These are phyloP conservation scores for Phytophthora parvispora DNA, from an alignment of 352 stramenopile species.

Conservation along the genomic window DNA sequence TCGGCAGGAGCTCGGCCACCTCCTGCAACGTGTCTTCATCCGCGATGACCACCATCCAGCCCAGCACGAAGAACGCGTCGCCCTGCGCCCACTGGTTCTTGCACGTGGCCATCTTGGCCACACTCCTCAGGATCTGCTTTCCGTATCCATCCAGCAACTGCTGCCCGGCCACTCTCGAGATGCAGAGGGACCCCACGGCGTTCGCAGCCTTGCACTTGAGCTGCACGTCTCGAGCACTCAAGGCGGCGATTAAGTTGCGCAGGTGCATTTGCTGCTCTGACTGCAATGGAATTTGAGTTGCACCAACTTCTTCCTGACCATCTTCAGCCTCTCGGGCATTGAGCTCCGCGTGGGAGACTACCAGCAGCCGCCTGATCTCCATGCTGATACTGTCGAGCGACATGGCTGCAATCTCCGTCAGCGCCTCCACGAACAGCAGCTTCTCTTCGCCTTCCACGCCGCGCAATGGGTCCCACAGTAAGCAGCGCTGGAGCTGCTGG, in stretches of 20 bases:
- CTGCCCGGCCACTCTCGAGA: constrained; percentile 78
- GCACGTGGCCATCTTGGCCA: constrained; percentile 69
- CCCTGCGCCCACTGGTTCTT: constrained; percentile 82
- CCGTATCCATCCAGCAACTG: constrained; percentile 62
- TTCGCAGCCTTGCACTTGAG: constrained; percentile 87
- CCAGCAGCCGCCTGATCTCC: constrained; percentile 73
- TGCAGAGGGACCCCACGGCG: constrained; percentile 76
- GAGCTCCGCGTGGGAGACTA: constrained; percentile 25
- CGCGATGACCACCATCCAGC: constrained; percentile 79
- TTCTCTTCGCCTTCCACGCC: constrained; percentile 37
- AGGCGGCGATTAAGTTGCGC: constrained; percentile 51
- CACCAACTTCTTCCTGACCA: not conserved
- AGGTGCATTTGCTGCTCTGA: constrained; percentile 26
- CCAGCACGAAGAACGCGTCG: constrained; percentile 82
- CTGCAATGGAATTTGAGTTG: not conserved
- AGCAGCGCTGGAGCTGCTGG: constrained; percentile 33
- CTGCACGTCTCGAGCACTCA: constrained; percentile 70
- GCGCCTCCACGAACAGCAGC: constrained; percentile 70
- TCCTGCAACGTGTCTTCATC: constrained; percentile 53
- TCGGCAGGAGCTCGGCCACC: constrained; percentile 52
- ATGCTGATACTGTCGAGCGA: constrained; percentile 76
- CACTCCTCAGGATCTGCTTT: constrained; percentile 37
- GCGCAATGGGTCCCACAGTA: constrained; percentile 49
- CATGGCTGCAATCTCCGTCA: constrained; percentile 79
- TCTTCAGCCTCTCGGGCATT: not conserved